phyloP scores from a whole-genome alignment of 75 land plant genomes.

The Adiantum capillusveneris region DNA sequence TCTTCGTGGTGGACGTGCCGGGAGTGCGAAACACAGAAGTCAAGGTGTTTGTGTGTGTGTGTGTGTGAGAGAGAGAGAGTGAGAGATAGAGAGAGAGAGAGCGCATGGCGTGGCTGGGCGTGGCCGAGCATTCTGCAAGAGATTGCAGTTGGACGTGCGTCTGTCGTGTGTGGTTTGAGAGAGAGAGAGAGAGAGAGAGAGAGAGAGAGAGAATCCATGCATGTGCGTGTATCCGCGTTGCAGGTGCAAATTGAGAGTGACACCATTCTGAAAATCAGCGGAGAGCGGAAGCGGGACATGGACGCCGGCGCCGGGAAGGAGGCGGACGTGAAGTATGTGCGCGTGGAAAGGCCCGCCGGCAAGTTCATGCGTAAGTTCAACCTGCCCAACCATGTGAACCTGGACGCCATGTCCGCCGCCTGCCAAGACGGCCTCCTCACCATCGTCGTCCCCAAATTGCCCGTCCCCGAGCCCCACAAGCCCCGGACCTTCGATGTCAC shows the following conservation, averaged over 20 bases:
- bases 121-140: too few relatives aligned
- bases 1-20: too few relatives aligned
- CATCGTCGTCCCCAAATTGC: constrained; percentile 39
- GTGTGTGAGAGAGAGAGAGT: too few relatives aligned
- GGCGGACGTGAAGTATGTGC: constrained; percentile 32
- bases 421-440: constrained; percentile 45
- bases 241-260: constrained; percentile 67
- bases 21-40: too few relatives aligned
- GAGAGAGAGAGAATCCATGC: too few relatives aligned
- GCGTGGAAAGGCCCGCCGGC: constrained; percentile 40
- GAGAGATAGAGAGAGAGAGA: too few relatives aligned
- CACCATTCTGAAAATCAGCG: constrained; percentile 48
- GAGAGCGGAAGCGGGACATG: constrained; percentile 55
- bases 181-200: too few relatives aligned
- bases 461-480: constrained; percentile 41
- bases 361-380: constrained; percentile 47
- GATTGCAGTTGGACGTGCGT: too few relatives aligned
- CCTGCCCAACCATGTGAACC: constrained; percentile 32
- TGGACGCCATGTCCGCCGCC: constrained; percentile 35
- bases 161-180: too few relatives aligned
- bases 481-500: constrained; percentile 32
- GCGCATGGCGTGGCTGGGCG: too few relatives aligned
- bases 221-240: too few relatives aligned
- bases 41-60: too few relatives aligned
- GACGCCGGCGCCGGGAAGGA: constrained; percentile 12